A percentile compares a stretch with the other conserved stretches of the same genome.
Evolutionary conservation across 192 early-diverging fungal genomes (phyloP).

Genomic region (Umbelopsis sp.): DNA sequence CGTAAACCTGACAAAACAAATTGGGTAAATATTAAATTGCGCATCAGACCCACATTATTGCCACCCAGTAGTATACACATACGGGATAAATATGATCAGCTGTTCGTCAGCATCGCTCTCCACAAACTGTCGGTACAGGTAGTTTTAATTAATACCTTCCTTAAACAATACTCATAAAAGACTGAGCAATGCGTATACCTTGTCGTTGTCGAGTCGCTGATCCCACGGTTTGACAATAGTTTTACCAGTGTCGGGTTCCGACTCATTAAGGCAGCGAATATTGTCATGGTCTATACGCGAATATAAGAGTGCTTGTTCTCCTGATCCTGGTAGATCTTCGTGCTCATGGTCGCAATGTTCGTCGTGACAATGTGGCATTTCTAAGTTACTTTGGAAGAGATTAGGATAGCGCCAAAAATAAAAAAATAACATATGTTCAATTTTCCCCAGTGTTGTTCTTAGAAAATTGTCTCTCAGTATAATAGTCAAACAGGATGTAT

Average conservation of each 20-base stretch:
- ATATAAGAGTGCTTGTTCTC: slow-evolving; percentile 70
- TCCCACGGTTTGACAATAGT: slow-evolving; percentile 88
- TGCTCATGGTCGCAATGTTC: slow-evolving; percentile 73
- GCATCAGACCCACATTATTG: neutral
- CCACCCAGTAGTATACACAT: slow-evolving; percentile 33
- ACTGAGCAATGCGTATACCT: slow-evolving; percentile 40
- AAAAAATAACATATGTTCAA: too few relatives aligned
- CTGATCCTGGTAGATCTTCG: slow-evolving; percentile 68
- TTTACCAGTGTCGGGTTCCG: slow-evolving; percentile 61
- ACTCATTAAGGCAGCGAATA: slow-evolving; percentile 83
- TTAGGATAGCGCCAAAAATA: too few relatives aligned
- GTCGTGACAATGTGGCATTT: slow-evolving; percentile 36
- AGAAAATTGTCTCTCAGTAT: too few relatives aligned
- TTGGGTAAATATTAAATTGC: slow-evolving; percentile 5
- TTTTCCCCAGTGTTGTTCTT: too few relatives aligned
- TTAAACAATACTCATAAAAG: neutral
- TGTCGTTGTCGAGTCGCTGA: slow-evolving; percentile 69
- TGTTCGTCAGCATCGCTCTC: slow-evolving; percentile 90
- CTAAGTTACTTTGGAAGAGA: neutral
- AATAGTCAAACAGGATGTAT: too few relatives aligned
- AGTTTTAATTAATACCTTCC: neutral
- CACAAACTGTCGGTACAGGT: slow-evolving; percentile 49
- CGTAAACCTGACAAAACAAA: slow-evolving; percentile 67
- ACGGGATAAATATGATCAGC: slow-evolving; percentile 88
- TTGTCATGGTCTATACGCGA: slow-evolving; percentile 79